These are phyloP conservation scores for Leishmania martiniquensis DNA, from an alignment of 208 protist genomes.

Conservation along the genomic window DNA sequence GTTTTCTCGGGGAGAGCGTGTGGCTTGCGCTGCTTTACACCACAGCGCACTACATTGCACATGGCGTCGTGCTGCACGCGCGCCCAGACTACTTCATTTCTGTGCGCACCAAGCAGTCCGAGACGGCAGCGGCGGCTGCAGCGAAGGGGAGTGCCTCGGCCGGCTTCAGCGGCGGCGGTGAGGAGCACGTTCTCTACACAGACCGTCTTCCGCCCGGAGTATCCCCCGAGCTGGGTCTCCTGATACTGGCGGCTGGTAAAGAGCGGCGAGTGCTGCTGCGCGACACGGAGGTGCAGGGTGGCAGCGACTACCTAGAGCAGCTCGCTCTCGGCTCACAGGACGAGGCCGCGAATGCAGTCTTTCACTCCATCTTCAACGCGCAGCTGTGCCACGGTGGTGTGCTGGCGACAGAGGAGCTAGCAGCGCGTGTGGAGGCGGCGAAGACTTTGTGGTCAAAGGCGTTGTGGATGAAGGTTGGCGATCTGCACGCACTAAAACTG, in stretches of 20 bases:
- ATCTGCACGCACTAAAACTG: conserved; percentile 33
- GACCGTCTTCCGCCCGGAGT: conserved; percentile 69
- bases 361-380: conserved; percentile 71
- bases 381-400: conserved; percentile 62
- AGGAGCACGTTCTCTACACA: conserved; percentile 63
- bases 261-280: conserved; percentile 71
- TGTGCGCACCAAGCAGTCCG: conserved; percentile 17
- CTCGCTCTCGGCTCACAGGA: conserved; percentile 79
- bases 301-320: conserved; percentile 67
- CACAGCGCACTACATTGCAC: conserved; percentile 84
- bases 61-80: conserved; percentile 86
- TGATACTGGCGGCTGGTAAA: conserved; percentile 70
- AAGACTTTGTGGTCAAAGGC: conserved; percentile 73
- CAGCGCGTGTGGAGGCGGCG: conserved; percentile 71
- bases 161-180: conserved; percentile 12
- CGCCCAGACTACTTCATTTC: conserved; percentile 78
- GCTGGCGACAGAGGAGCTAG: conserved; percentile 66
- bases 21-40: conserved; percentile 79
- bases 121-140: background rate
- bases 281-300: conserved; percentile 32
- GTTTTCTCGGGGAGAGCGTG: conserved; percentile 68
- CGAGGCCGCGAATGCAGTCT: conserved; percentile 77
- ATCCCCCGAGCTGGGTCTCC: conserved; percentile 59
- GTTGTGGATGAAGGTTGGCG: conserved; percentile 71
- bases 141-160: background rate